Base-by-base conservation (phyloP, 345 rosid genomes). In the Lenwebbia sp. region DNA sequence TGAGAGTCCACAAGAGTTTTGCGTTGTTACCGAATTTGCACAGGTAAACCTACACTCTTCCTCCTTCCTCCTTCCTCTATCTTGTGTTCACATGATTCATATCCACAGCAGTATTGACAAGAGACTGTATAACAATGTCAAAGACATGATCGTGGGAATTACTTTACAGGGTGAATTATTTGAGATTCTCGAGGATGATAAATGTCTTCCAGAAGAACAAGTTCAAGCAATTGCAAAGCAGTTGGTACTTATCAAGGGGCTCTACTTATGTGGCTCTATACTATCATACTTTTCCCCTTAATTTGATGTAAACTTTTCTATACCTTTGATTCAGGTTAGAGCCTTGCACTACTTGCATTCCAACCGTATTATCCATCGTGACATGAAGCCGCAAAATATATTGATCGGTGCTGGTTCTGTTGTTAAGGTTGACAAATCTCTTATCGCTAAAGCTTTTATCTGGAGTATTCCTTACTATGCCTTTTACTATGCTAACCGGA, bases 321-420 rank as follows among this genome's bases (percentile, higher is more conserved):
- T 62, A 84, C 82, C 19, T 19, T 74, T 81, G 85, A 57, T 92
- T 54, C 89, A 97, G 99, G 99, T 97, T 87, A 93, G 91, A 89
- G 99, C 99, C 6, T 86, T 97, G 89, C 95, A 97, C 89, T 97
- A 97, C 89, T 87, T 97, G 93, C 99, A 97, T 89, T 96, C 99
- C 33, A 97, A 97, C 85, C 99, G 99, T 85, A 97, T 97, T 86
- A 97, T 97, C 81, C 99, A 97, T 90, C 96, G 99, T 84, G 99
- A 97, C 87, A 95, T 97, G 99, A 97, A 97, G 91, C 99, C 99
- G n/a, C 99, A 97, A 84, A 97, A 97, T 92, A 97, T 97, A 88
- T 96, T 96, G 85, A 96, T 97, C 83, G 97, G 99, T 89, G 94
- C 99, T 86, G 98, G 97, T 19, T 94, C 99, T 82, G 89, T 97